phyloP scores from a whole-genome alignment of 352 stramenopile genomes.

The Globisporangium paroecandrum region DNA sequence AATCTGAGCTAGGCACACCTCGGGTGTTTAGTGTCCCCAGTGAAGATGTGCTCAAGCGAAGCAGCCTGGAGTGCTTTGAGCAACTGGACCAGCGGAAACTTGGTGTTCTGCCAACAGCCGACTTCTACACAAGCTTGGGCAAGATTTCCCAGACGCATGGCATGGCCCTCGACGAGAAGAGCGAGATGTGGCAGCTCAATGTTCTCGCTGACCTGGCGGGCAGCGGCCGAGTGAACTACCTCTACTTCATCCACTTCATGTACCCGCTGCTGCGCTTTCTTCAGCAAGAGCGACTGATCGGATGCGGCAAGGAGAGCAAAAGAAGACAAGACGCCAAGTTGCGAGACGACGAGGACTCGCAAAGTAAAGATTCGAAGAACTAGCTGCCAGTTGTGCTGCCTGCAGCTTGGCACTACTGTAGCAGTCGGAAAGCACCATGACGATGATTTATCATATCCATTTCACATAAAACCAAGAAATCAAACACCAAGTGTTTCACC shows the following conservation, averaged over 20 bases:
- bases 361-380: constrained; percentile 9
- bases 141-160: constrained; percentile 22
- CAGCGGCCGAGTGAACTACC: constrained; percentile 57
- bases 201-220: constrained; percentile 42
- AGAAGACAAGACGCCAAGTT: not conserved
- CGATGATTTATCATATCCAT: no score
- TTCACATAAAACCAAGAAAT: no score
- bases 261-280: constrained; percentile 40
- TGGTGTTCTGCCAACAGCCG: constrained; percentile 33
- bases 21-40: constrained; percentile 12
- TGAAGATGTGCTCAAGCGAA: constrained; percentile 30
- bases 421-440: no score
- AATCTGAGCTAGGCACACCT: constrained; percentile 9
- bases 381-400: not conserved
- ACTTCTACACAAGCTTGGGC: constrained; percentile 32
- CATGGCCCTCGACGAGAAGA: constrained; percentile 21
- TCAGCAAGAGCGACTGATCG: constrained; percentile 24
- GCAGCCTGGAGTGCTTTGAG: constrained; percentile 34
- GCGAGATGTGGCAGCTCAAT: constrained; percentile 29
- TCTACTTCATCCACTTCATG: constrained; percentile 50
- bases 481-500: no score
- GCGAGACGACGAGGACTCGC: not conserved
- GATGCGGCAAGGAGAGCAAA: constrained; percentile 4
- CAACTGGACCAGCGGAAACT: constrained; percentile 26
- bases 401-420: no score